These are phyloP conservation scores for Besnoitia besnoiti DNA, from an alignment of 169 alveolate species.

Conservation along the genomic window DNA sequence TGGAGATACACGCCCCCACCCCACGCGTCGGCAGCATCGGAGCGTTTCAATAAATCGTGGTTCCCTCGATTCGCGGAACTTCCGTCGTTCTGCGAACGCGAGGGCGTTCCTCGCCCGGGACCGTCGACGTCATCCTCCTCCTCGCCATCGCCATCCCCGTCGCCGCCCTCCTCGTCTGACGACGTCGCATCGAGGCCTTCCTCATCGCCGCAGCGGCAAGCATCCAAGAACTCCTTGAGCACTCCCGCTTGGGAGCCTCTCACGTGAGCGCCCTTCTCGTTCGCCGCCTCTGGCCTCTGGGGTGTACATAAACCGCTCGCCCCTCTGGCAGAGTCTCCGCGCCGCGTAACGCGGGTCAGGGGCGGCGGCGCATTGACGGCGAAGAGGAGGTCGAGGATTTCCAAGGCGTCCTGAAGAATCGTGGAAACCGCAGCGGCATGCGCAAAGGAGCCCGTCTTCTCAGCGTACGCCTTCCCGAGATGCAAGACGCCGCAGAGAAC, in stretches of 20 bases:
- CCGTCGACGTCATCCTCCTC: no score
- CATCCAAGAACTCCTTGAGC: not conserved
- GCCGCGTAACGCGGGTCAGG: not conserved
- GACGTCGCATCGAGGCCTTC: not conserved
- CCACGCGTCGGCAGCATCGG: not conserved
- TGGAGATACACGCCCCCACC: not conserved
- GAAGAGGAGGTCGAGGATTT: slow-evolving; percentile 18
- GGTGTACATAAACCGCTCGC: not conserved
- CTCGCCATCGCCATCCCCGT: not conserved
- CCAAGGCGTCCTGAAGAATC: slow-evolving; percentile 10
- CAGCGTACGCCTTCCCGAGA: not conserved
- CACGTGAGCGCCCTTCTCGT: not conserved
- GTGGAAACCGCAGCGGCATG: not conserved
- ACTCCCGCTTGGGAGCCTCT: not conserved
- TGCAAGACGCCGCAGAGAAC: slow-evolving; percentile 21
- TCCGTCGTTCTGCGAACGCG: no score
- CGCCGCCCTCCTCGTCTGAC: not conserved
- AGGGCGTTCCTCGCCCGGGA: not conserved
- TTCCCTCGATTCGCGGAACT: no score
- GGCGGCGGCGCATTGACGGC: not conserved
- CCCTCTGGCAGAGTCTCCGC: not conserved
- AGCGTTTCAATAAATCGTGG: not conserved
- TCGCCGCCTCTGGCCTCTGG: not conserved
- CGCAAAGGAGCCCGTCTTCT: not conserved
- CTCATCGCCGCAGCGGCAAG: not conserved